Evolutionary conservation across 352 stramenopile species (phyloP).

Genomic region (Globisporangium uncinulatum): DNA sequence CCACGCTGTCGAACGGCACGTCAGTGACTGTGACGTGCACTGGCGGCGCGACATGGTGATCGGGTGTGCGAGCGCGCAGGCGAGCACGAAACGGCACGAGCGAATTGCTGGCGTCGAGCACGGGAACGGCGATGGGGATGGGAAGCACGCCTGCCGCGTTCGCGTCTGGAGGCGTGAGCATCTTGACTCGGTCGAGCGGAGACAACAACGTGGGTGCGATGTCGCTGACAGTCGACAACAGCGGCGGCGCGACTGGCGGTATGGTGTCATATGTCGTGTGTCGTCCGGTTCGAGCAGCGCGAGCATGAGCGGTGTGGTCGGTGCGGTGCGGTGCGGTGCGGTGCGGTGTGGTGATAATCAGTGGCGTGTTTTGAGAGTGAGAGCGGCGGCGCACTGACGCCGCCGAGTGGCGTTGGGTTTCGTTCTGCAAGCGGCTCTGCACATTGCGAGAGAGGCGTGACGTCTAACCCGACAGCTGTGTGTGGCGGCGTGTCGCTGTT

Average conservation of each 20-base stretch:
- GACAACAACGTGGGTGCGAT: neutral
- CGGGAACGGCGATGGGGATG: too few relatives aligned
- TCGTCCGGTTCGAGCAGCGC: neutral
- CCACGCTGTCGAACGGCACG: neutral
- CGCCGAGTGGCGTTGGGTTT: too few relatives aligned
- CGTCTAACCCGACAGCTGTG: too few relatives aligned
- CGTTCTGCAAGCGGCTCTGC: too few relatives aligned
- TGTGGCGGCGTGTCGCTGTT: too few relatives aligned
- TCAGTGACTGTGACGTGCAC: neutral
- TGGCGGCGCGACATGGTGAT: neutral
- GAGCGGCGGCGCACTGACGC: too few relatives aligned
- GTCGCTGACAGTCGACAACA: neutral
- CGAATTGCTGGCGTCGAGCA: neutral
- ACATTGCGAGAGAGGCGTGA: too few relatives aligned
- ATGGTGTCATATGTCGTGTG: neutral
- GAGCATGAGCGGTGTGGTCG: neutral
- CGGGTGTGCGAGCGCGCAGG: neutral
- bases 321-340: too few relatives aligned
- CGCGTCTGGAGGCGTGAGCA: neutral
- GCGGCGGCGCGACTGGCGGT: neutral
- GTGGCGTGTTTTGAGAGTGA: too few relatives aligned
- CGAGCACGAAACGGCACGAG: neutral
- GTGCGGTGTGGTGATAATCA: too few relatives aligned
- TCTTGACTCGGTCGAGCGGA: neutral
- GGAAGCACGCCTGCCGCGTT: neutral